These are phyloP conservation scores for Xylaria hypoxylon DNA, from an alignment of 2,329 filamentous ascomycete genomes.

Conservation along the genomic window DNA sequence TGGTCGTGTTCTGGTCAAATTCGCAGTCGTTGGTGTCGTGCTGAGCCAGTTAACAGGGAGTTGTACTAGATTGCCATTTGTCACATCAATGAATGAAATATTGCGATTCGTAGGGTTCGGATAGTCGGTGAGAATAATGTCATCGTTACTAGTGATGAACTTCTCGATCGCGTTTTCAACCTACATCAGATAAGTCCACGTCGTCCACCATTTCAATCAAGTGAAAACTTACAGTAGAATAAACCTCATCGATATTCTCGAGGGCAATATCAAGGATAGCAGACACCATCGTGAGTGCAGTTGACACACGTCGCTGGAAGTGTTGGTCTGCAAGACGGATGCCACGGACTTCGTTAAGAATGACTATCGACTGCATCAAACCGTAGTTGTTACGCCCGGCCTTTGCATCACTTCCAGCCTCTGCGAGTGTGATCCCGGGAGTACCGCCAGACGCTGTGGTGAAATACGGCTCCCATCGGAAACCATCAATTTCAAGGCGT, in stretches of 20 bases:
- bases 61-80: conserved; percentile 40
- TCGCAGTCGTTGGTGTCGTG: conserved; percentile 44
- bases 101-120: conserved; percentile 39
- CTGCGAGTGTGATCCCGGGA: conserved; percentile 40
- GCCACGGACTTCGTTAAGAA: conserved; percentile 46
- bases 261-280: conserved; percentile 45
- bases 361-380: conserved; percentile 44
- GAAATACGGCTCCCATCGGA: conserved; percentile 52
- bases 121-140: conserved; percentile 47
- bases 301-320: conserved; percentile 46
- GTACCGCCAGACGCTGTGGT: conserved; percentile 38
- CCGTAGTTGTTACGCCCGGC: conserved; percentile 44
- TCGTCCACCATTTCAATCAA: not conserved
- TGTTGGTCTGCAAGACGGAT: conserved; percentile 47
- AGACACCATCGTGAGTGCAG: conserved; percentile 46
- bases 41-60: conserved; percentile 44
- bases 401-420: conserved; percentile 47
- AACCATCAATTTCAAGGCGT: conserved; percentile 44
- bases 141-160: conserved; percentile 42
- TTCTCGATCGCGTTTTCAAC: conserved; percentile 41
- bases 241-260: conserved; percentile 42
- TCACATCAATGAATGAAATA: conserved; percentile 44
- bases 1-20: conserved; percentile 43
- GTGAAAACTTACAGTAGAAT: conserved; percentile 38
- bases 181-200: conserved; percentile 23